Evolutionary conservation across 805 yeast genomes (phyloP), one percentile per base, ranked within the genome.

Genomic region (Wickerhamiella lipophila): DNA sequence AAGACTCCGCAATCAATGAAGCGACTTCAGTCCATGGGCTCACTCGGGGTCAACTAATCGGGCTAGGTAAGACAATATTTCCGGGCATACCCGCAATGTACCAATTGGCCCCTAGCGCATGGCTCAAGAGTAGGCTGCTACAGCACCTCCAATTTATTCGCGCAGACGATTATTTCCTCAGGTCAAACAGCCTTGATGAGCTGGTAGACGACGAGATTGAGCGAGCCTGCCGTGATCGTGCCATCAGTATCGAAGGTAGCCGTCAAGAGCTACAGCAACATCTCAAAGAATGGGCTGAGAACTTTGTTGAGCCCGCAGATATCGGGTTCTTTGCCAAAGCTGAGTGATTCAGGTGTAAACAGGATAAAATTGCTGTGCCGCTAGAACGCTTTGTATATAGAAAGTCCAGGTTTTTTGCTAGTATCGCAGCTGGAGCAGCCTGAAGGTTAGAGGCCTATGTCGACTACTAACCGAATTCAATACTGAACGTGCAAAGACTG

Each of bases 231-330:
- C 47, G 50, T 46, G 52, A 53, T 7, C 55, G 61, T 2, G 52
- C 49, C 26, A 42, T 55, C 15, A 56, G 55, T 2, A 34, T 49
- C 6, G 38, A 19, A 6, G 1, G 19, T 4, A 23, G 25, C 3
- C 51, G 46, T 21, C 15, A 38, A 19, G 52, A 49, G 9, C 53
- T 51, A 8, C 4, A 46, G 2, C 40, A 18, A 7, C 49, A 45
- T 1, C 19, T 32, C 8, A 11, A 13, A n/a, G 13, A 40, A 2
- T 58, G 61, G 61, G 41, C 51, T 5, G 29, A 22, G n/a, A 39
- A 35, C n/a, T 58, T 57, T 32, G 36, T 32, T 11, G 61, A 58
- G 47, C 61, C 61, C 9, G 56, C 58, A 47, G 61, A 58, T 35
- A 58, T 56, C 0, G 61, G 58, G 9, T 55, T 25, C 42, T 50